Evolutionary conservation across 2,329 filamentous ascomycete species (phyloP).

Genomic region (Salinomyces thailandicus): DNA sequence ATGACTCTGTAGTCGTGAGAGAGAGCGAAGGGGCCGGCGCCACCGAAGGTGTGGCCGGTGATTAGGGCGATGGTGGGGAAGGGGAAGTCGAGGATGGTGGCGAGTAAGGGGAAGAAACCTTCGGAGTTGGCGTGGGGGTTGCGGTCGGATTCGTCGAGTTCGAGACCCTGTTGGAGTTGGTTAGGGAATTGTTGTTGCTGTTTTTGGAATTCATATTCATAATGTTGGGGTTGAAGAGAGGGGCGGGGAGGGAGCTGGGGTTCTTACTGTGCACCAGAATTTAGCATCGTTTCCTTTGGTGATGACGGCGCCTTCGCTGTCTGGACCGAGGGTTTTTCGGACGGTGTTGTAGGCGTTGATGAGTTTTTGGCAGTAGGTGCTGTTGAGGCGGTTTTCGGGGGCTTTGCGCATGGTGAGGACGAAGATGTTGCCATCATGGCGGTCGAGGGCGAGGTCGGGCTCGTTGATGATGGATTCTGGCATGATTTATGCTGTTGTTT

Average conservation of each 20-base stretch:
- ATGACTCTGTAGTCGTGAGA: slow-evolving; percentile 41
- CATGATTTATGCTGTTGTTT: slow-evolving; percentile 7
- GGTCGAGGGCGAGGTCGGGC: slow-evolving; percentile 35
- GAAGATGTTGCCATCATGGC: slow-evolving; percentile 38
- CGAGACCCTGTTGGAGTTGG: slow-evolving; percentile 23
- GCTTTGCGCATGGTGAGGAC: slow-evolving; percentile 45
- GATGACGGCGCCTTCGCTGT: slow-evolving; percentile 43
- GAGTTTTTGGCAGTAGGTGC: slow-evolving; percentile 42
- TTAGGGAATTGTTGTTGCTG: neutral
- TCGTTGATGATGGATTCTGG: slow-evolving; percentile 27
- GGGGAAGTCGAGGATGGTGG: slow-evolving; percentile 28
- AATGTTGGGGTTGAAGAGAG: neutral
- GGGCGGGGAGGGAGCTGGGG: no score
- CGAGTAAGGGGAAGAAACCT: slow-evolving; percentile 29
- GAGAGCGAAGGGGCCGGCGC: slow-evolving; percentile 38
- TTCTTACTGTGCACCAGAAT: slow-evolving; percentile 39
- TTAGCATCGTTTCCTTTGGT: slow-evolving; percentile 42
- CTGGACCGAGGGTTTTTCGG: slow-evolving; percentile 36
- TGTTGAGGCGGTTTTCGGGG: slow-evolving; percentile 45
- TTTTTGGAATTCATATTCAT: neutral
- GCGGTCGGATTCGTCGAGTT: slow-evolving; percentile 26
- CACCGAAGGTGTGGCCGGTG: slow-evolving; percentile 42
- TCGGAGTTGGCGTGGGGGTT: slow-evolving; percentile 27
- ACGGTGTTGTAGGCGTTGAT: slow-evolving; percentile 41
- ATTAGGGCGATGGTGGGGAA: slow-evolving; percentile 38